Evolutionary conservation across 441 rosid genomes (phyloP), one percentile per base, ranked within the genome.

Genomic region (Pelargonium citronellum): DNA sequence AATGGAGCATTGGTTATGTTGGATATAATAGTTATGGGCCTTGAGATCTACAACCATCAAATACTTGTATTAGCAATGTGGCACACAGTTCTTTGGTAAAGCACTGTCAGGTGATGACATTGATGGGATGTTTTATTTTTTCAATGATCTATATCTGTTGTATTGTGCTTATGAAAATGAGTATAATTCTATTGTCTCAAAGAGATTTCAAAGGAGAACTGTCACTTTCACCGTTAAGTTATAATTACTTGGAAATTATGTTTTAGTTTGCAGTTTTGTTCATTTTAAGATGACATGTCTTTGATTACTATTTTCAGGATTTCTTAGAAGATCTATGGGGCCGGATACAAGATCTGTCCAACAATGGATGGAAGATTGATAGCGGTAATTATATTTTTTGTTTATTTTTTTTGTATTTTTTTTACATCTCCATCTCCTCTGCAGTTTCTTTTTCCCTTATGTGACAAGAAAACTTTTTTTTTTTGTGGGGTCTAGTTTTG

Each of bases 311-410:
- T 75, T 51, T 69, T 76, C 84, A 95, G 99, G 98, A 95, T 78
- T 91, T 92, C 74, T 82, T 95, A 90, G 99, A 95, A 86, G 99
- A 91, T 83, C 78, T 95, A 58, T 92, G 90, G 94, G 88, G 66
- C 71, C 85, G 92, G 68, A 84, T 88, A 81, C 96, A 92, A 79
- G 80, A 73, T 70, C 82, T 89, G 64, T 91, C 91, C 71, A 82
- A 79, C 75, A 87, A 79, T 80, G 98, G 92, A 77, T 95, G 99
- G 99, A 95, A 89, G 80, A 79, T 91, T 75, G 95, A 89, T 34
- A 95, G 99, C 78, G 98, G 98, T 92, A 85, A 77, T 66, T 58
- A 64, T 78, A 43, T 24, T 30, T 69, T 63, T 61, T 24, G 51
- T n/a, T 77, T 44, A 27, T 11, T 69, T 67, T 63, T 47, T 17